A percentile compares a stretch with the other conserved stretches of the same genome.
Conservation (phyloP, 768 basidiomycete species). For the Suillus spraguei region DNA sequence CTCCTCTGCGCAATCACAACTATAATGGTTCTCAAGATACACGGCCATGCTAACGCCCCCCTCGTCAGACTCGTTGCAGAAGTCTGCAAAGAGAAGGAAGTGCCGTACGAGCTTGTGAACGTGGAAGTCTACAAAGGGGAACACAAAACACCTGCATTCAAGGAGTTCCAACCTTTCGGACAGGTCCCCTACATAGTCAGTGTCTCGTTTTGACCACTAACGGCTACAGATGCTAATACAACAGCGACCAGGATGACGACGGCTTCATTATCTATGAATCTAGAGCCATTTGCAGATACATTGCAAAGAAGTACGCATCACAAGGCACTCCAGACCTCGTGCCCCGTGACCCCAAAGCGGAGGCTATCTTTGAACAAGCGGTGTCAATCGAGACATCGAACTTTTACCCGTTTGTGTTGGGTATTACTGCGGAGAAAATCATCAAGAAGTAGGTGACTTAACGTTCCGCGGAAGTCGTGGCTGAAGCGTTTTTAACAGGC, state of each 20-base stretch:
- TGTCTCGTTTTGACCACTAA: neutral
- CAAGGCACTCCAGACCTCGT: conserved; percentile 50
- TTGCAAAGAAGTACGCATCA: conserved; percentile 50
- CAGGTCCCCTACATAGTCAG: conserved; percentile 35
- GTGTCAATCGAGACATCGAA: conserved; percentile 35
- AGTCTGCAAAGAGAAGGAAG: conserved; percentile 17
- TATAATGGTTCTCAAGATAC: conserved; percentile 21
- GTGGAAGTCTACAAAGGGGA: conserved; percentile 19
- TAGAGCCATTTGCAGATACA: conserved; percentile 57
- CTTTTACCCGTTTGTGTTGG: conserved; percentile 52
- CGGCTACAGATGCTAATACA: neutral
- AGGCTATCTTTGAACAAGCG: conserved; percentile 48
- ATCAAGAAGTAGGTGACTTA: conserved; percentile 45
- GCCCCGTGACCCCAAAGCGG: conserved; percentile 40
- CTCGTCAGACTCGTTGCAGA: conserved; percentile 21
- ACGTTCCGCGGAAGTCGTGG: neutral
- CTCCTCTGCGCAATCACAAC: neutral
- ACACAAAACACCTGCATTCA: conserved; percentile 24
- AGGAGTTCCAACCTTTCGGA: conserved; percentile 35
- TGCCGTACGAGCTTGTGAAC: conserved; percentile 26
- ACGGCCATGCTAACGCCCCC: conserved; percentile 16
- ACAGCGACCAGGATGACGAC: conserved; percentile 46
- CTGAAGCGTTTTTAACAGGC: conserved; percentile 2
- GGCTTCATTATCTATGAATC: conserved; percentile 59
- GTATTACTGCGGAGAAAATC: conserved; percentile 49